These are phyloP conservation scores for Turnera subulata DNA, from an alignment of 345 rosid genomes.

Conservation along the genomic window DNA sequence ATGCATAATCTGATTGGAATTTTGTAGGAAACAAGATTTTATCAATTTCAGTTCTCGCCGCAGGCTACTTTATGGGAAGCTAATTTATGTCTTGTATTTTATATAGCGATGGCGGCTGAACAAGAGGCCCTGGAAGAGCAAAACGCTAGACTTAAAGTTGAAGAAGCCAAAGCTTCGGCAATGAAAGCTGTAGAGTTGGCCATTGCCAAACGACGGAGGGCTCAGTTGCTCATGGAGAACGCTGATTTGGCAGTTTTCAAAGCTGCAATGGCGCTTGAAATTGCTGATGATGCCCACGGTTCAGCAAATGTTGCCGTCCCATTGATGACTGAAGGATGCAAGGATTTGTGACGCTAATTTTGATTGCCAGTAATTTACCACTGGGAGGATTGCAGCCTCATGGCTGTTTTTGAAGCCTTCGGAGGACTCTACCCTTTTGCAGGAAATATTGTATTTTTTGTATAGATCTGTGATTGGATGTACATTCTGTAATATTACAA, in stretches of 20 bases:
- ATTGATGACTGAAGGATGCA: conserved; percentile 26
- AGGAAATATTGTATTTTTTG: conserved; percentile 30
- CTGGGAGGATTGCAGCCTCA: conserved; percentile 9
- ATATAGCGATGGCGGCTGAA: conserved; percentile 38
- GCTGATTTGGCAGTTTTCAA: conserved; percentile 81
- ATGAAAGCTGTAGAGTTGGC: conserved; percentile 42
- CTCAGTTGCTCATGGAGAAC: conserved; percentile 66
- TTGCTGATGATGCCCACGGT: conserved; percentile 59
- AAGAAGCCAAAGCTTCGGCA: conserved; percentile 50
- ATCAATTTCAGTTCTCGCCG: no score
- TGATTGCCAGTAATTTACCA: conserved; percentile 3
- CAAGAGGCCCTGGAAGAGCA: conserved; percentile 46
- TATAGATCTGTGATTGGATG: conserved; percentile 33
- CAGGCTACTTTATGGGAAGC: no score
- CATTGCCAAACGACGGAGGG: conserved; percentile 49
- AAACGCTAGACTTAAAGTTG: conserved; percentile 34
- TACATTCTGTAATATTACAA: conserved; percentile 30
- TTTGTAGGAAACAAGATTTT: no score
- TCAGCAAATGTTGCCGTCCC: conserved; percentile 27
- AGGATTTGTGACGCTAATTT: conserved; percentile 2
- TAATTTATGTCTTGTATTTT: background rate
- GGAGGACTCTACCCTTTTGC: conserved; percentile 7
- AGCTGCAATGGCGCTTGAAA: conserved; percentile 60
- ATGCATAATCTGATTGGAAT: no score
- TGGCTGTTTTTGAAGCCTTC: conserved; percentile 18